phyloP scores from a whole-genome alignment of 208 protist species.

The Acanthamoeba sp. region DNA sequence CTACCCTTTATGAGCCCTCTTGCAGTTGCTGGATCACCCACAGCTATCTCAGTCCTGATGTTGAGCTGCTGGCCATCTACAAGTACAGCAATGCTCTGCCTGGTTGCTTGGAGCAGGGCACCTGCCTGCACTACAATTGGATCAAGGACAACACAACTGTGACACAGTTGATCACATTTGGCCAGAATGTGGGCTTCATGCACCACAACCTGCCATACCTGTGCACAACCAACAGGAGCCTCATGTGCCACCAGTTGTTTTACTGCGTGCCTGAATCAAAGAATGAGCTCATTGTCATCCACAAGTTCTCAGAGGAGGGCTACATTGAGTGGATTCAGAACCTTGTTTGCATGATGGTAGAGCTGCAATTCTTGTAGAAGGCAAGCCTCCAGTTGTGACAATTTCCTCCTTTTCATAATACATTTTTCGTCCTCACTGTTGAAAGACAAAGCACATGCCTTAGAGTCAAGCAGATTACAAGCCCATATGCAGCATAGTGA shows the following conservation, averaged over 20 bases:
- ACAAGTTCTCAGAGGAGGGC: not conserved
- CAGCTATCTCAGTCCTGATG: not conserved
- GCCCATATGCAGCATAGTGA: too few relatives aligned
- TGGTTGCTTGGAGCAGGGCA: not conserved
- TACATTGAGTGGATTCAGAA: not conserved
- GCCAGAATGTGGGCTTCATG: not conserved
- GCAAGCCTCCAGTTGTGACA: too few relatives aligned
- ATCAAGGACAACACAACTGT: not conserved
- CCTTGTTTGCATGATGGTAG: not conserved
- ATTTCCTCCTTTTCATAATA: too few relatives aligned
- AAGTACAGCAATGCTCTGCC: slow-evolving; percentile 14
- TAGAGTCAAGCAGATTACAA: too few relatives aligned
- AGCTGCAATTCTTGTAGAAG: not conserved
- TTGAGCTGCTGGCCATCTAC: not conserved
- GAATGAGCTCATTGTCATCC: not conserved
- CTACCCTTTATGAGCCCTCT: not conserved
- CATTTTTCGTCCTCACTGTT: too few relatives aligned
- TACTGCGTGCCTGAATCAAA: not conserved
- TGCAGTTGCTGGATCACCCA: slow-evolving; percentile 1
- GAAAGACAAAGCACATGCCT: too few relatives aligned
- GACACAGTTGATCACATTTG: not conserved
- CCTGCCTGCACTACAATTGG: not conserved
- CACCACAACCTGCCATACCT: not conserved
- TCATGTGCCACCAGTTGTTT: not conserved
- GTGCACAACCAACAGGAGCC: not conserved